phyloP scores from a whole-genome alignment of 768 basidiomycete species.

The Kwoniella botswanensis region DNA sequence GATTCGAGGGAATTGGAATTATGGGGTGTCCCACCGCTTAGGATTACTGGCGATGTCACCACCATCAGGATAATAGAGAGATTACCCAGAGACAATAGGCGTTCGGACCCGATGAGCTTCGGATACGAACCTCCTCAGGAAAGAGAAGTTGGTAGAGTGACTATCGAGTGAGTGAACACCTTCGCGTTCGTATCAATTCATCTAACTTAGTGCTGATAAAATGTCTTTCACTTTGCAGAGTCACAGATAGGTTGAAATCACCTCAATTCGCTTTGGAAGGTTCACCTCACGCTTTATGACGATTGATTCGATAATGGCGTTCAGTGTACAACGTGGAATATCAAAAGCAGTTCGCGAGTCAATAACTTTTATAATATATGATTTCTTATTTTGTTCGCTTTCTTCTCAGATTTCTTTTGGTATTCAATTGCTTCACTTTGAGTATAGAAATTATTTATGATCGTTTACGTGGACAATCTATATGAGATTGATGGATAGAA shows the following conservation, averaged over 20 bases:
- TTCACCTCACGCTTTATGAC: slow-evolving; percentile 50
- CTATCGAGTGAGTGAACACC: slow-evolving; percentile 48
- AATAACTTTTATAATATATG: slow-evolving; percentile 9
- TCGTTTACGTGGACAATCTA: slow-evolving; percentile 8
- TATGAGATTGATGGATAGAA: slow-evolving; percentile 4
- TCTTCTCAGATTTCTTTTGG: not conserved
- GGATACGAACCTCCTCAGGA: slow-evolving; percentile 52
- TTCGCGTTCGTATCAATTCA: too few species aligned
- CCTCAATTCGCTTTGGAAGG: slow-evolving; percentile 51
- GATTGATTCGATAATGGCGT: not conserved
- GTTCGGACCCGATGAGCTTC: slow-evolving; percentile 50
- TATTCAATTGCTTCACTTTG: not conserved
- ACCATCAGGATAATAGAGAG: slow-evolving; percentile 52
- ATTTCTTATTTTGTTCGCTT: not conserved
- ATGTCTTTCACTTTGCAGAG: slow-evolving; percentile 24
- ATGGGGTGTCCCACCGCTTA: slow-evolving; percentile 55
- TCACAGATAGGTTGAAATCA: slow-evolving; percentile 47
- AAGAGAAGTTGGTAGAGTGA: slow-evolving; percentile 52
- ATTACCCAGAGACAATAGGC: slow-evolving; percentile 48
- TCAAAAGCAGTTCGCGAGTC: not conserved
- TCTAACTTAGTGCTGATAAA: slow-evolving; percentile 5
- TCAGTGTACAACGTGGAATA: not conserved
- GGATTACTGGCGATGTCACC: slow-evolving; percentile 42
- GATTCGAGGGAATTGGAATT: slow-evolving; percentile 55
- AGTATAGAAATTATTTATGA: too few species aligned